Percentiles rank a stretch among this genome's conserved stretches.
Conservation (phyloP, 495 filamentous ascomycete species). For the Penicillium dipodomyicola region DNA sequence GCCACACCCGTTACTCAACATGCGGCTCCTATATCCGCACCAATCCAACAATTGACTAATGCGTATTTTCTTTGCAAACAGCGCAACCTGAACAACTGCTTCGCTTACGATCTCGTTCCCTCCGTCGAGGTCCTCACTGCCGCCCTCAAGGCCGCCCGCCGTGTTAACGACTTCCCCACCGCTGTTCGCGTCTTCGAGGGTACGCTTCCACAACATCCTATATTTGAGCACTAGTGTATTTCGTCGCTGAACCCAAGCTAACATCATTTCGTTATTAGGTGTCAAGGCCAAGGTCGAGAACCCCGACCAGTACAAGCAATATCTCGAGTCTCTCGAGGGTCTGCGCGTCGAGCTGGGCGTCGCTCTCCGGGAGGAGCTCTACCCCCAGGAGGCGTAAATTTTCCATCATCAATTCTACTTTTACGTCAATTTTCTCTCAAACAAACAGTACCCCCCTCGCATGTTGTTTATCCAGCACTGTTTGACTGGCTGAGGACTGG, state of each 20-base stretch:
- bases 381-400: constrained; percentile 68
- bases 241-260: constrained; percentile 5
- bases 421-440: constrained; percentile 30
- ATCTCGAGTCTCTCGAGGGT: constrained; percentile 87
- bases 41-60: constrained; percentile 10
- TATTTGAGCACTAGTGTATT: background rate
- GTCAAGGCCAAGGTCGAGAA: constrained; percentile 99
- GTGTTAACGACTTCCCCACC: constrained; percentile 98
- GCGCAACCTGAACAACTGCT: constrained; percentile 99
- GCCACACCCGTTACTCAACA: constrained; percentile 5
- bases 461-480: constrained; percentile 17
- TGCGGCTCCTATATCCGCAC: constrained; percentile 2
- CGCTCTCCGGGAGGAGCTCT: constrained; percentile 88
- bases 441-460: constrained; percentile 18
- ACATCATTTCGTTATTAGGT: constrained; percentile 51
- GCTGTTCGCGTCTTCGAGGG: constrained; percentile 98
- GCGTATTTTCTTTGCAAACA: constrained; percentile 32
- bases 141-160: constrained; percentile 83
- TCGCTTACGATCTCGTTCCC: constrained; percentile 99
- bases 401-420: constrained; percentile 23
- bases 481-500: constrained; percentile 23
- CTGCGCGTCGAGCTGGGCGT: constrained; percentile 93
- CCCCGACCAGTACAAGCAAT: constrained; percentile 95
- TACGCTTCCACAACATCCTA: constrained; percentile 39
- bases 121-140: constrained; percentile 88